phyloP scores from a whole-genome alignment of 1,284 basidiomycete species.

The Trametes hirsuta region DNA sequence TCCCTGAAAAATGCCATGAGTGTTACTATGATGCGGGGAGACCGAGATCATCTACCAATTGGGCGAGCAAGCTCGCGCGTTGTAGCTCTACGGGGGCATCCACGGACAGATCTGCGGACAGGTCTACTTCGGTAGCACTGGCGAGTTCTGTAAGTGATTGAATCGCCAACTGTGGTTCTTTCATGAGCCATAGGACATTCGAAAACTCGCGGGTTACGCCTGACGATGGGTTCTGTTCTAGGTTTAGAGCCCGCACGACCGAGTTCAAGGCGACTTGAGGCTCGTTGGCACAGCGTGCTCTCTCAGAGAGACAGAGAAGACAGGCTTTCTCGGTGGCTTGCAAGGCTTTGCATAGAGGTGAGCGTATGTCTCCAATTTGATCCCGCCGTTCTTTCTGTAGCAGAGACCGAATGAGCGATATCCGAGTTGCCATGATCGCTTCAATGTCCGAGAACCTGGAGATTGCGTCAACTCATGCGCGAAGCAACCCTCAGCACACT shows the following conservation, averaged over 20 bases:
- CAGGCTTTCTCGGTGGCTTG: conserved; percentile 70
- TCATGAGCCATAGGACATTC: conserved; percentile 87
- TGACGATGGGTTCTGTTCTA: conserved; percentile 54
- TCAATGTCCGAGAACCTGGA: conserved; percentile 79
- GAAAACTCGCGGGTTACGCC: conserved; percentile 84
- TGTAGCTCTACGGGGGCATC: conserved; percentile 26
- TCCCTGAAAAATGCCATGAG: conserved; percentile 53
- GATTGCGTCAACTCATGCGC: background rate
- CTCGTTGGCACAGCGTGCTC: conserved; percentile 73
- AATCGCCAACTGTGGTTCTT: conserved; percentile 85
- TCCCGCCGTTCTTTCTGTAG: conserved; percentile 66
- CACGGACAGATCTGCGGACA: conserved; percentile 7
- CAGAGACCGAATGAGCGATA: conserved; percentile 78
- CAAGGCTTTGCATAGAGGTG: conserved; percentile 57
- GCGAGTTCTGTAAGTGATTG: conserved; percentile 67
- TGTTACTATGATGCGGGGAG: no score
- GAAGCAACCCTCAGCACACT: conserved; percentile 32
- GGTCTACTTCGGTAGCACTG: conserved; percentile 15
- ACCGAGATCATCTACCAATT: conserved; percentile 47
- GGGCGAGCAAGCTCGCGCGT: conserved; percentile 58
- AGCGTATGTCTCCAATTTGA: conserved; percentile 72
- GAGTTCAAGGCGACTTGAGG: conserved; percentile 88
- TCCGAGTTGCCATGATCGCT: conserved; percentile 79
- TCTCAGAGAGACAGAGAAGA: conserved; percentile 73
- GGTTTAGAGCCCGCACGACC: conserved; percentile 71